phyloP scores from a whole-genome alignment of 106 monocot species.

The Acorus calamus region DNA sequence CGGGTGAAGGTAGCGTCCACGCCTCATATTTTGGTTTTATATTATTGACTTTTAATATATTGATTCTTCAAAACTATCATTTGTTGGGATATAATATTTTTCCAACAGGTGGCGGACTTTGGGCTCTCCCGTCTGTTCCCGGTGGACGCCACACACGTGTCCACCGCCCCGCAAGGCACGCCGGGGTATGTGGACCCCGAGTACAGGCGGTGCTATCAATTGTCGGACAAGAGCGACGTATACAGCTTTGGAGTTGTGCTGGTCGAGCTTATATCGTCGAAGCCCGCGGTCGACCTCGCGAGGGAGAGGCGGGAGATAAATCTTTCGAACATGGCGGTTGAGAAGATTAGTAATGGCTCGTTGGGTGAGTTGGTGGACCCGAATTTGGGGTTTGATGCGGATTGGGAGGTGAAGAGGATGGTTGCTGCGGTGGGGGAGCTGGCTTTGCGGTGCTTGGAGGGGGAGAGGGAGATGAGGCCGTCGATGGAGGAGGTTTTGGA shows the following conservation, averaged over 20 bases:
- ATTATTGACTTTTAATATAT: too few relatives aligned
- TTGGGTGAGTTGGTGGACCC: conserved; percentile 10
- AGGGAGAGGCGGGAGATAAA: conserved; percentile 10
- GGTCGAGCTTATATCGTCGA: conserved; percentile 14
- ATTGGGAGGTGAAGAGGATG: not conserved
- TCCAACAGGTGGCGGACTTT: conserved; percentile 10
- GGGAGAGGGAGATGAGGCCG: conserved; percentile 16
- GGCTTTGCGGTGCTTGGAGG: conserved; percentile 14
- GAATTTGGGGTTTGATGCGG: not conserved
- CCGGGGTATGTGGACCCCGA: too few relatives aligned
- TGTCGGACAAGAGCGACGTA: too few relatives aligned
- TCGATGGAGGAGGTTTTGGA: conserved; percentile 11
- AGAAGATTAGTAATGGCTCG: conserved; percentile 5
- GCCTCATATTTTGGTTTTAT: too few relatives aligned
- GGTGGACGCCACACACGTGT: conserved; percentile 11
- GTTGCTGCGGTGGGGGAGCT: conserved; percentile 12
- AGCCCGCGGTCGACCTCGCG: conserved; percentile 7
- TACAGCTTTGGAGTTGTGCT: not conserved
- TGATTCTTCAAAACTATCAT: too few relatives aligned
- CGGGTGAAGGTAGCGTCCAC: conserved; percentile 43
- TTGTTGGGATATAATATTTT: too few relatives aligned
- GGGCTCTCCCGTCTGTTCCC: conserved; percentile 19
- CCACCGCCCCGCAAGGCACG: conserved; percentile 6
- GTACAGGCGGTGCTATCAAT: too few relatives aligned
- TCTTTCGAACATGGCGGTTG: conserved; percentile 11